phyloP scores from a whole-genome alignment of 805 yeast genomes.

The Wickerhamomyces xylosicus region DNA sequence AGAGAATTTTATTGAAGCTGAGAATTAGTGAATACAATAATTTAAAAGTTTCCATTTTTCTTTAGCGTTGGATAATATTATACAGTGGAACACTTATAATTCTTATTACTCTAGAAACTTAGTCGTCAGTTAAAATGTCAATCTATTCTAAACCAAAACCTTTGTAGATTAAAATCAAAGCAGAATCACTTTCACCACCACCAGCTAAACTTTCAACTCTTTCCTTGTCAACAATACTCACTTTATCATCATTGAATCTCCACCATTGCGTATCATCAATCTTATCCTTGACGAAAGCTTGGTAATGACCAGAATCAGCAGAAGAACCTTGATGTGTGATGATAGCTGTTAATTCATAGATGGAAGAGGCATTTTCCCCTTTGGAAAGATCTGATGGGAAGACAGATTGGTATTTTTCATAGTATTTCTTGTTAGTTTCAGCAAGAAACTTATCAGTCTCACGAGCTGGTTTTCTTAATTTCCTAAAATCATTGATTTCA shows the following conservation, averaged over 20 bases:
- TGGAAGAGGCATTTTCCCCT: constrained; percentile 79
- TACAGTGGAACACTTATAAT: background rate
- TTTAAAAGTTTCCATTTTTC: background rate
- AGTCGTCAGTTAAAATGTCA: too few species aligned
- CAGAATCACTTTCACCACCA: constrained; percentile 97
- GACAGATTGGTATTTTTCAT: constrained; percentile 30
- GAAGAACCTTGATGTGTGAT: constrained; percentile 92
- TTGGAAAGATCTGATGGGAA: constrained; percentile 35
- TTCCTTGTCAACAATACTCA: constrained; percentile 64
- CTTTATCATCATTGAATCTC: constrained; percentile 91
- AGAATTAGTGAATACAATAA: background rate
- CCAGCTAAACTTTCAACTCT: constrained; percentile 84
- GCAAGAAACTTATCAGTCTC: constrained; percentile 42
- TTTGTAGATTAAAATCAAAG: constrained; percentile 77
- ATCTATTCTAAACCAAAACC: constrained; percentile 52
- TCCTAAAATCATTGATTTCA: constrained; percentile 62
- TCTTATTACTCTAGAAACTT: too few species aligned
- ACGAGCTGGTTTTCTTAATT: constrained; percentile 29
- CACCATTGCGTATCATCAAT: constrained; percentile 80
- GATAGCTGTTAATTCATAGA: constrained; percentile 74
- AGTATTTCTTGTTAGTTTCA: constrained; percentile 41
- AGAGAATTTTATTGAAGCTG: background rate
- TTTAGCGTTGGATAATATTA: background rate
- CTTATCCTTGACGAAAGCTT: constrained; percentile 72
- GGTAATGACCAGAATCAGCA: constrained; percentile 97